Conservation (phyloP, 768 basidiomycete genomes). For the Boletus sensibilis region DNA sequence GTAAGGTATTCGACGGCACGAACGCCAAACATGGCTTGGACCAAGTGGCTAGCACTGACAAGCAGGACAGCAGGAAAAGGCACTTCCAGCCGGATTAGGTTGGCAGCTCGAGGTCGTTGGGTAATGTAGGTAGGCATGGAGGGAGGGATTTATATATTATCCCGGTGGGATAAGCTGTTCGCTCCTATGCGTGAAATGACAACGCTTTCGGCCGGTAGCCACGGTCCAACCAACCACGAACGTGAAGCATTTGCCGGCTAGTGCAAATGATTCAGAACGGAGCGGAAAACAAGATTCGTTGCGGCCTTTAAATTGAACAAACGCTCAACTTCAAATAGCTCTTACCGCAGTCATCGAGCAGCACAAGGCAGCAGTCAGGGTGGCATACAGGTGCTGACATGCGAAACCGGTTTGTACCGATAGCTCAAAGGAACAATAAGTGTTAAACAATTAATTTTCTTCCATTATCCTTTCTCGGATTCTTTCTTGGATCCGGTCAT, state of each 20-base stretch:
- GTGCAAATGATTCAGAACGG: conserved; percentile 12
- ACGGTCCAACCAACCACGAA: conserved; percentile 17
- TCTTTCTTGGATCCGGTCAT: conserved; percentile 18
- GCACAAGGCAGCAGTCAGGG: background rate
- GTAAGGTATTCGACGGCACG: conserved; percentile 17
- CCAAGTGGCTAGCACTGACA: background rate
- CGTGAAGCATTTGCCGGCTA: conserved; percentile 4
- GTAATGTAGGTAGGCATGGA: conserved; percentile 13
- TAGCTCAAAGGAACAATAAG: conserved; percentile 20
- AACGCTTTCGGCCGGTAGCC: conserved; percentile 22
- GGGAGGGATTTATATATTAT: conserved; percentile 29
- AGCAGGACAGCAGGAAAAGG: conserved; percentile 1
- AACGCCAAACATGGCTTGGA: conserved; percentile 11
- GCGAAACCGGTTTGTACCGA: conserved; percentile 16
- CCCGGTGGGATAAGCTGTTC: conserved; percentile 21
- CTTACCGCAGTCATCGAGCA: background rate
- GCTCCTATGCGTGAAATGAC: conserved; percentile 15
- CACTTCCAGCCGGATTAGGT: conserved; percentile 1
- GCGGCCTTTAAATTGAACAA: conserved; percentile 11
- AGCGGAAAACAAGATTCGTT: conserved; percentile 17
- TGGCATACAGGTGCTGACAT: conserved; percentile 9
- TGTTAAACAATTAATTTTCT: conserved; percentile 1
- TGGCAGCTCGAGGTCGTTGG: conserved; percentile 13
- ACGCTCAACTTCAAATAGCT: conserved; percentile 1
- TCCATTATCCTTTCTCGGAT: conserved; percentile 5